Conservation (phyloP, 1,284 basidiomycete species). For the Termitomyces sp. region DNA sequence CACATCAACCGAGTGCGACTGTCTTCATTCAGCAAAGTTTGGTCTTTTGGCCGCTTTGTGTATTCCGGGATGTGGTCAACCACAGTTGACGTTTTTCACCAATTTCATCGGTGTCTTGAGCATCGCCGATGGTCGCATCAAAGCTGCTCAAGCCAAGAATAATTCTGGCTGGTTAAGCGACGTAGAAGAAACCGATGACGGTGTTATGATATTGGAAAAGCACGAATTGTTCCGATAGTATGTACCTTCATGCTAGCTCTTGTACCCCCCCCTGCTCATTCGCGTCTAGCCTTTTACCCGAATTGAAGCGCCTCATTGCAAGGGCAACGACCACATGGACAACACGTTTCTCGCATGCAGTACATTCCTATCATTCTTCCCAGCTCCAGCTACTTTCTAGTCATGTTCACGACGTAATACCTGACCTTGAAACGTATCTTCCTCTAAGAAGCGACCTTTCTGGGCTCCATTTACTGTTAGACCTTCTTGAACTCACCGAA, state of each 20-base stretch:
- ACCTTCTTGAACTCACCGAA: slow-evolving; percentile 49
- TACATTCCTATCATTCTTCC: slow-evolving; percentile 26
- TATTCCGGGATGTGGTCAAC: slow-evolving; percentile 50
- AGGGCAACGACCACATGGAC: slow-evolving; percentile 17
- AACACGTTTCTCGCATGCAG: slow-evolving; percentile 29
- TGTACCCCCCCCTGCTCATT: slow-evolving; percentile 2
- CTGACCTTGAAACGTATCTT: slow-evolving; percentile 43
- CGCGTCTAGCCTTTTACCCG: slow-evolving; percentile 17
- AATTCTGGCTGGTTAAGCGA: slow-evolving; percentile 14
- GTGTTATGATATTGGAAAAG: slow-evolving; percentile 11
- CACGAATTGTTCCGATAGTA: slow-evolving; percentile 20
- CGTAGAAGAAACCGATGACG: slow-evolving; percentile 7
- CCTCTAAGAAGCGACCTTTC: slow-evolving; percentile 40
- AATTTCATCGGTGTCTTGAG: slow-evolving; percentile 45
- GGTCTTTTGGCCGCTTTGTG: slow-evolving; percentile 52
- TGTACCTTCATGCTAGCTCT: slow-evolving; percentile 6
- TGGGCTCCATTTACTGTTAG: slow-evolving; percentile 46
- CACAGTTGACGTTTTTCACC: slow-evolving; percentile 46
- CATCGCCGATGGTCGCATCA: slow-evolving; percentile 27
- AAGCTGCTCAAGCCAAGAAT: slow-evolving; percentile 5
- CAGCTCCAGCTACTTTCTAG: slow-evolving; percentile 20
- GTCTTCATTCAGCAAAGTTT: slow-evolving; percentile 36
- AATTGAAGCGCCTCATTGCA: slow-evolving; percentile 18
- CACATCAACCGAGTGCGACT: slow-evolving; percentile 24
- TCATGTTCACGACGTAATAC: slow-evolving; percentile 21